Conservation (phyloP, 164 flowering plant species). For the Sextonia rubra region DNA sequence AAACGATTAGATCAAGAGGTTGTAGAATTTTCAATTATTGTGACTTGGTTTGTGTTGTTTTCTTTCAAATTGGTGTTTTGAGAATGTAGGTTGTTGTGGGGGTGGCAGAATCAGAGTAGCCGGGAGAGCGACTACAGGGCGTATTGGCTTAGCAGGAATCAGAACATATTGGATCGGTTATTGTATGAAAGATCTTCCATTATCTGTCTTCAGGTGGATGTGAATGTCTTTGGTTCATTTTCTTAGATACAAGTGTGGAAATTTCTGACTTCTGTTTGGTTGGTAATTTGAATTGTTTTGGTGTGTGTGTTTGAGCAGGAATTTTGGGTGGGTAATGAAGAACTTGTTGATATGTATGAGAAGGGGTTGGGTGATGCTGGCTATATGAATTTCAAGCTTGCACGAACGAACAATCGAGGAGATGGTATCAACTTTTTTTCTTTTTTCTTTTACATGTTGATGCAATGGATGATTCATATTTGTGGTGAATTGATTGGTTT, state of each 20-base stretch:
- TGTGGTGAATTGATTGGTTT: background rate
- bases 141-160: constrained; percentile 73
- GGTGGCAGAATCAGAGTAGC: constrained; percentile 48
- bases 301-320: constrained; percentile 40
- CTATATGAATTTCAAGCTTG: constrained; percentile 68
- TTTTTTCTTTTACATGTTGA: too few species aligned
- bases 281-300: background rate
- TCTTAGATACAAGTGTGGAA: background rate
- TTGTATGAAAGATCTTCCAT: constrained; percentile 79
- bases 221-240: background rate
- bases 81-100: background rate
- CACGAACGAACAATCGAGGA: constrained; percentile 91
- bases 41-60: too few species aligned
- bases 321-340: constrained; percentile 94
- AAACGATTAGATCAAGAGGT: constrained; percentile 73
- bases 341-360: constrained; percentile 79
- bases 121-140: constrained; percentile 74
- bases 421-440: constrained; percentile 52
- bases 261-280: background rate
- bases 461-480: background rate
- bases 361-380: constrained; percentile 84
- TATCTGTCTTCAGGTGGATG: constrained; percentile 81
- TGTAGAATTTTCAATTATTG: too few species aligned
- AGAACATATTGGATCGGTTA: constrained; percentile 72
- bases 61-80: too few species aligned